Evolutionary conservation across 176 grass and related monocot genomes (phyloP).

Genomic region (Dendrocalamus sinicus): DNA sequence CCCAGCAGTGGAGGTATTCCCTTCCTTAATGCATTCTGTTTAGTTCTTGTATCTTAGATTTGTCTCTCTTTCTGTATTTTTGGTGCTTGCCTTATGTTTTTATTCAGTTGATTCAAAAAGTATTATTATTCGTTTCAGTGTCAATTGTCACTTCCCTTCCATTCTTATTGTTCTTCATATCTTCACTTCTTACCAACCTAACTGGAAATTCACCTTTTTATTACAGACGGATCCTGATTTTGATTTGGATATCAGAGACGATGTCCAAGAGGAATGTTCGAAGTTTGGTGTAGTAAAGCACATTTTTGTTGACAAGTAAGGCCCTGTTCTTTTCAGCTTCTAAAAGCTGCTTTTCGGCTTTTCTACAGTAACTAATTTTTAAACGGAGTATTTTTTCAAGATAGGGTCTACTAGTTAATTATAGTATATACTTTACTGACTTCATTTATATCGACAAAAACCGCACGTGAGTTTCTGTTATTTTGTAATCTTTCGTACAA

Average conservation of each 20-base stretch:
- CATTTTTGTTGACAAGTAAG: conserved; percentile 85
- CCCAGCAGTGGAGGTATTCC: conserved; percentile 74
- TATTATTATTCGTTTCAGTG: neutral
- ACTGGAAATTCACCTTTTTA: conserved; percentile 5
- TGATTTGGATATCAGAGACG: conserved; percentile 89
- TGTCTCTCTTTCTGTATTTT: neutral
- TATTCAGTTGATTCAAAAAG: conserved; percentile 3
- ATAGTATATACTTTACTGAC: too few species aligned
- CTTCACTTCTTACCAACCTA: neutral
- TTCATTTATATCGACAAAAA: too few species aligned
- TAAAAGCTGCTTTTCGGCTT: too few species aligned
- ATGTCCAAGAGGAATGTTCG: conserved; percentile 82
- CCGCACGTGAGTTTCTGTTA: too few species aligned
- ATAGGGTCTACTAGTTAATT: too few species aligned
- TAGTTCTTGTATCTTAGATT: neutral
- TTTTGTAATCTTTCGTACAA: too few species aligned
- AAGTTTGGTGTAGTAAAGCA: conserved; percentile 80
- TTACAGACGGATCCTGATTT: conserved; percentile 83
- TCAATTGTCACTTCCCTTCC: neutral
- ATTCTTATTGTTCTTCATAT: neutral
- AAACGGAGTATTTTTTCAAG: too few species aligned
- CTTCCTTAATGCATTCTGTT: conserved; percentile 12
- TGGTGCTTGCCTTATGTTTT: neutral
- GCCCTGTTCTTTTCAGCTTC: too few species aligned
- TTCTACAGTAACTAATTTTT: too few species aligned